Evolutionary conservation across 345 rosid genomes (phyloP).

Genomic region (Limnanthes douglasii): DNA sequence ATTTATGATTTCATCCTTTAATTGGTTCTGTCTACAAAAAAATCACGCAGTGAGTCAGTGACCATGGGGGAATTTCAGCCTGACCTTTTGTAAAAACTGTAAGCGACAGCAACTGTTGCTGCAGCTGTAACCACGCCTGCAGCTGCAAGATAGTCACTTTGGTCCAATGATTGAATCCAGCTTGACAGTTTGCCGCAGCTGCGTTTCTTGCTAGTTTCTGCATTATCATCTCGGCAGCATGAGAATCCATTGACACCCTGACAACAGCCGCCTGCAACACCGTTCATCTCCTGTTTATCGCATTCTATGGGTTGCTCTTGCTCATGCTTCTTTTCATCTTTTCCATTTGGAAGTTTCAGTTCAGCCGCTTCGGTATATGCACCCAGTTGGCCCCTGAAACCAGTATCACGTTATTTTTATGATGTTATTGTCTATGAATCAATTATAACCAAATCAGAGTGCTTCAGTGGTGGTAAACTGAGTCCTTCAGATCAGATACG

Average conservation of each 20-base stretch:
- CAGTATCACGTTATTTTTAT: background rate
- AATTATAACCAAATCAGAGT: background rate
- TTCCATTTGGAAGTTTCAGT: conserved; percentile 27
- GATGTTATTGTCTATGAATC: background rate
- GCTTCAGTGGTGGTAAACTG: background rate
- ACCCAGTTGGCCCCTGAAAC: conserved; percentile 73
- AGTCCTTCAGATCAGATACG: too few relatives aligned
- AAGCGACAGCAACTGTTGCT: conserved; percentile 62
- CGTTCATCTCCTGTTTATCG: conserved; percentile 12
- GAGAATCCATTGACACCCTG: conserved; percentile 60
- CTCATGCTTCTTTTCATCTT: conserved; percentile 8
- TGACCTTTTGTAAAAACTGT: conserved; percentile 61
- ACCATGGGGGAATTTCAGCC: too few relatives aligned
- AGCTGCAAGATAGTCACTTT: conserved; percentile 46
- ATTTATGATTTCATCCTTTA: too few relatives aligned
- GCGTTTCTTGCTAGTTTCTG: conserved; percentile 20
- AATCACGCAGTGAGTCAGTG: too few relatives aligned
- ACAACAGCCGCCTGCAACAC: conserved; percentile 43
- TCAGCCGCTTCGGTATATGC: conserved; percentile 13
- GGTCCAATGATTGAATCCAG: conserved; percentile 44
- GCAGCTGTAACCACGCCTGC: conserved; percentile 60
- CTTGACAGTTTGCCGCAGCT: conserved; percentile 11
- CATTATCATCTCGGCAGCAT: conserved; percentile 50
- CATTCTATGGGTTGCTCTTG: conserved; percentile 14
- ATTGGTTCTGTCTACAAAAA: too few relatives aligned